phyloP scores from a whole-genome alignment of 495 filamentous ascomycete species.

The Astrothelium macrocarpum region DNA sequence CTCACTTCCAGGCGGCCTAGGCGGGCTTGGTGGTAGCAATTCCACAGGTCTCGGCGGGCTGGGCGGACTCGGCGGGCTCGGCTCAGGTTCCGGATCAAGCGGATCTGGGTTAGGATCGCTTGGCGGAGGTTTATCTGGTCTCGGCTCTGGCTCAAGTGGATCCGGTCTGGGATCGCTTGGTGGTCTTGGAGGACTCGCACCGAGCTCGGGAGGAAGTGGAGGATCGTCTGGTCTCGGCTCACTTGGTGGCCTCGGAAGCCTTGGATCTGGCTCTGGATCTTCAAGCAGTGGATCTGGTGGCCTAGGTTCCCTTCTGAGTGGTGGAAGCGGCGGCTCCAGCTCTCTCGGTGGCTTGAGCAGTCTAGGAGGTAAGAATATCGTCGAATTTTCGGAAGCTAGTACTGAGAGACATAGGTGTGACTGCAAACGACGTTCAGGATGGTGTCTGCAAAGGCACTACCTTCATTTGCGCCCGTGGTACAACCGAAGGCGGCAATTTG shows the following conservation, averaged over 20 bases:
- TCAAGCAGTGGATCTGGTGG: too few relatives aligned
- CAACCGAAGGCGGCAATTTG: constrained; percentile 14
- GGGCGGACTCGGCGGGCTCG: not conserved
- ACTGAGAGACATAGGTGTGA: not conserved
- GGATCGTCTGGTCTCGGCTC: too few relatives aligned
- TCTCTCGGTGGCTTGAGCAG: not conserved
- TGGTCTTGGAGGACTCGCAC: not conserved
- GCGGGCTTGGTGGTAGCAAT: not conserved
- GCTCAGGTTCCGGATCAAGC: too few relatives aligned
- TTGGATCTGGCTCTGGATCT: not conserved
- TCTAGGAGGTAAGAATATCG: not conserved
- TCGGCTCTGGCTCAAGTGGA: not conserved
- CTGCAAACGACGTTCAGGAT: constrained; percentile 1
- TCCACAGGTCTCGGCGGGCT: not conserved
- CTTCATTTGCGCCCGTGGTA: not conserved
- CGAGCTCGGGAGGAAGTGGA: too few relatives aligned
- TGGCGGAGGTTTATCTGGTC: too few relatives aligned
- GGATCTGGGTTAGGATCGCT: too few relatives aligned
- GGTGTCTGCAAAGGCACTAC: constrained; percentile 10
- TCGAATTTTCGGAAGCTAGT: not conserved
- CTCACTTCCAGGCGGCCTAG: not conserved
- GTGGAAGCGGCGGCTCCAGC: not conserved
- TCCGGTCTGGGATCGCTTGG: not conserved
- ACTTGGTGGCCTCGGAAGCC: not conserved
- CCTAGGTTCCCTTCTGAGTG: not conserved